Percentiles rank a stretch among this genome's conserved stretches.
Conservation (phyloP, 2,329 filamentous ascomycete genomes). For the Microcyclospora pomicola region DNA sequence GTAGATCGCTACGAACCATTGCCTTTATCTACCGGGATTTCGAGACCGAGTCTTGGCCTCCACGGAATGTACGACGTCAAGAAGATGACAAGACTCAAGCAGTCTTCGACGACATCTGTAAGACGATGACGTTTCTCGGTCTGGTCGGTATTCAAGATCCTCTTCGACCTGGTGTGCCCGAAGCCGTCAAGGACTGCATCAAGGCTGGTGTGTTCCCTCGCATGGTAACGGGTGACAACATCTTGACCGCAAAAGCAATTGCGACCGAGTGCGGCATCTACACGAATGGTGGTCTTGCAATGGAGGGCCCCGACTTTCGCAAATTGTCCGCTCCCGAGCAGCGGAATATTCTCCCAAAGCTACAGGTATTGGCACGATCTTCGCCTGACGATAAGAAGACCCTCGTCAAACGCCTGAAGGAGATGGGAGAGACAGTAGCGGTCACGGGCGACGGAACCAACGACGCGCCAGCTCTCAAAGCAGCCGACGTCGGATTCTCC, state of each 20-base stretch:
- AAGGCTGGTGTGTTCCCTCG: slow-evolving; percentile 57
- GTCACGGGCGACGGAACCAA: slow-evolving; percentile 56
- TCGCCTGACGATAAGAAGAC: slow-evolving; percentile 57
- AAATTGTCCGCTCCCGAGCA: slow-evolving; percentile 32
- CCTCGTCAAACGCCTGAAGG: slow-evolving; percentile 49
- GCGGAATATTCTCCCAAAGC: slow-evolving; percentile 43
- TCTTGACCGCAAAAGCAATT: slow-evolving; percentile 59
- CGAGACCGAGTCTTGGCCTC: slow-evolving; percentile 55
- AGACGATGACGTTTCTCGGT: slow-evolving; percentile 58
- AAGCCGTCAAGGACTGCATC: slow-evolving; percentile 53
- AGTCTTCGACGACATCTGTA: slow-evolving; percentile 54
- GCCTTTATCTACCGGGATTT: slow-evolving; percentile 76
- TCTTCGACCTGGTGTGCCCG: slow-evolving; percentile 51
- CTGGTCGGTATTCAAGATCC: slow-evolving; percentile 65
- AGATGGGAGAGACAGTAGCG: slow-evolving; percentile 52
- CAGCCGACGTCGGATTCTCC: slow-evolving; percentile 53
- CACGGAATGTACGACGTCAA: slow-evolving; percentile 42
- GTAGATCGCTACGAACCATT: slow-evolving; percentile 69
- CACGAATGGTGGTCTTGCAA: slow-evolving; percentile 28
- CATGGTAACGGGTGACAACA: slow-evolving; percentile 63
- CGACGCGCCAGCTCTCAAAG: slow-evolving; percentile 51
- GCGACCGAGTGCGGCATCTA: slow-evolving; percentile 58
- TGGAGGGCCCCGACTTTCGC: slow-evolving; percentile 33
- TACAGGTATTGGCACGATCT: slow-evolving; percentile 55
- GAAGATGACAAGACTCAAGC: slow-evolving; percentile 51